Base-by-base conservation (phyloP, 352 stramenopile genomes). In the Phytophthora multivora region DNA sequence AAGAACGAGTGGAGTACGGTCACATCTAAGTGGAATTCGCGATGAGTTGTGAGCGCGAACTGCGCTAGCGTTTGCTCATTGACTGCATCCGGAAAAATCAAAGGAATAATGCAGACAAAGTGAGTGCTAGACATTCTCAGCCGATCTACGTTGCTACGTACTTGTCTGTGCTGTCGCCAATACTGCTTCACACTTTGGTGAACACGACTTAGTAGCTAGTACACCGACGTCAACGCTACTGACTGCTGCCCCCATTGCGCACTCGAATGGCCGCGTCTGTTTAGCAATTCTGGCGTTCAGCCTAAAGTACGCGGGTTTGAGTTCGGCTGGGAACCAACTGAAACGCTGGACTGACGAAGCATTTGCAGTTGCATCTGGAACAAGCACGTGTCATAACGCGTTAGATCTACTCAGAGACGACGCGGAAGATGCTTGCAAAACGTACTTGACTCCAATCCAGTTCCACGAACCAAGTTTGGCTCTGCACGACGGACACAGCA, bases 381-480 rank as follows among this genome's bases (percentile, higher is more conserved):
- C 26, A 66, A 2, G 49, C n/a, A 38, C 7, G 26, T 51, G n/a
- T 23, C 30, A 19, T 28, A 49, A 41, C 12, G 16, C 11, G 31
- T 47, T 46, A 43, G 18, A 10, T 49, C 13, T 39, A 26, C 3
- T 23, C 15, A 38, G 11, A 51, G 40, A 21, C 6, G 26, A 31
- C 2, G 15, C 39, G 3, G 13, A 25, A 46, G 16, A 23, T 13
- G 13, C 23, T 16, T 18, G 19, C 36, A 30, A 39, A 31, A 75
- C 80, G 33, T 77, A 93, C 84, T 90, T 91, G 60, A 83, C 66
- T 43, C 84, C 84, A 23, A 80, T 80, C 84, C 84, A 93, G 52
- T 80, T 86, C 78, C 79, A 93, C 21, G 79, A 80, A n/a, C 84
- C 84, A 51, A 93, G 68, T 47, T 93, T 93, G 11, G 82, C 63